These are phyloP conservation scores for Nyssa sinensis DNA, from an alignment of 148 eudicot species.

Conservation along the genomic window DNA sequence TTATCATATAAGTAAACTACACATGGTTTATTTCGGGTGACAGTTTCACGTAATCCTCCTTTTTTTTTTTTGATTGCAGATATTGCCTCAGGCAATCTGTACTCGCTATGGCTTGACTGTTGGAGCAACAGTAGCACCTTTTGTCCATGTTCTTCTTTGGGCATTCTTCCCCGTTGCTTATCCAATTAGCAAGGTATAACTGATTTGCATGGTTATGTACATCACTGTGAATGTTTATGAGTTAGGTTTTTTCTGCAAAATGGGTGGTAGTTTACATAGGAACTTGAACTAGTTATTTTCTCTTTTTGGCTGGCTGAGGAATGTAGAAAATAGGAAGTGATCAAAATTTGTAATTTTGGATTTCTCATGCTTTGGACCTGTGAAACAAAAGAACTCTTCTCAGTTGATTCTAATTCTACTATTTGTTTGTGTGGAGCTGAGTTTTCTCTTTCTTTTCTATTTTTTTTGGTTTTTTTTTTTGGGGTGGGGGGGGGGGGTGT, in stretches of 20 bases:
- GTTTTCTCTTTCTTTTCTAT: background rate
- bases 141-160: slow-evolving; percentile 79
- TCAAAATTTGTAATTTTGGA: background rate
- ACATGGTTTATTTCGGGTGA: background rate
- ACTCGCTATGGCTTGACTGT: slow-evolving; percentile 90
- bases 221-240: background rate
- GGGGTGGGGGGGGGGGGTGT: too few relatives aligned
- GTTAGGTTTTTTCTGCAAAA: background rate
- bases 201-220: background rate
- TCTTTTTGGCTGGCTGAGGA: background rate
- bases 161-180: slow-evolving; percentile 80
- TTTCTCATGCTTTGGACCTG: background rate
- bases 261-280: background rate
- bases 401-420: background rate
- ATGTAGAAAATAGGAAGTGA: background rate
- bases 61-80: slow-evolving; percentile 43
- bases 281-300: background rate
- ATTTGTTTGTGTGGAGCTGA: background rate
- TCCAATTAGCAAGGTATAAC: slow-evolving; percentile 87
- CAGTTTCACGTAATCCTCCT: background rate
- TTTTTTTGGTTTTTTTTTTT: too few relatives aligned
- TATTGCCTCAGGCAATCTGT: slow-evolving; percentile 91
- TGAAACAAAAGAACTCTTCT: background rate
- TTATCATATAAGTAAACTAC: slow-evolving; percentile 9
- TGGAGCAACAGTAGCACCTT: slow-evolving; percentile 84